phyloP scores from a whole-genome alignment of 148 eudicot species.

The Vaccinium myrtillus region DNA sequence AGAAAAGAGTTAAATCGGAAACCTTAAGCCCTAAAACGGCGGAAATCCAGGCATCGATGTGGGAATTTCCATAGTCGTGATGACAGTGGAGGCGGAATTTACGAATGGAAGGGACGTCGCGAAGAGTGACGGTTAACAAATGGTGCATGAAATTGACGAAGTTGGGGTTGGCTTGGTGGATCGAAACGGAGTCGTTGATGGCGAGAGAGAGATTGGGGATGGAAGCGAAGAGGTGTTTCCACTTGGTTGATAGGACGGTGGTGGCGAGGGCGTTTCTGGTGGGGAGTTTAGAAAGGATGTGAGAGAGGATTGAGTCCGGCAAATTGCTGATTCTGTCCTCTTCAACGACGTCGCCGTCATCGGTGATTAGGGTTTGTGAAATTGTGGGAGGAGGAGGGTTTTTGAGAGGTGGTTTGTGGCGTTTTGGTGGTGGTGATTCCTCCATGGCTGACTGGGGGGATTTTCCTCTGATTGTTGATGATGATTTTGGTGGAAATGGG shows the following conservation, averaged over 20 bases:
- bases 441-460: neutral
- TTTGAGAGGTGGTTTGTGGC: neutral
- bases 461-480: neutral
- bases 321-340: slow-evolving; percentile 3
- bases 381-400: too few relatives aligned
- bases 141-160: neutral
- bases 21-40: neutral
- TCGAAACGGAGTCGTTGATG: neutral
- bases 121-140: neutral
- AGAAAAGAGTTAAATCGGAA: neutral
- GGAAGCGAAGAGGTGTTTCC: neutral
- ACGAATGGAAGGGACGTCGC: neutral
- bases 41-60: neutral
- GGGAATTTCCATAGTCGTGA: slow-evolving; percentile 1
- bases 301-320: neutral
- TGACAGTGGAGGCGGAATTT: neutral
- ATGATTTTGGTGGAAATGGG: neutral
- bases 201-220: neutral
- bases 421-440: neutral
- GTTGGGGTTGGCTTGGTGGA: neutral
- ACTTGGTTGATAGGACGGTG: neutral
- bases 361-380: neutral
- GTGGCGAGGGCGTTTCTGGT: neutral
- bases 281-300: neutral
- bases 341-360: too few relatives aligned